Evolutionary conservation across 257 asterid species (phyloP).

Genomic region (Oldenlandia corymbosa): DNA sequence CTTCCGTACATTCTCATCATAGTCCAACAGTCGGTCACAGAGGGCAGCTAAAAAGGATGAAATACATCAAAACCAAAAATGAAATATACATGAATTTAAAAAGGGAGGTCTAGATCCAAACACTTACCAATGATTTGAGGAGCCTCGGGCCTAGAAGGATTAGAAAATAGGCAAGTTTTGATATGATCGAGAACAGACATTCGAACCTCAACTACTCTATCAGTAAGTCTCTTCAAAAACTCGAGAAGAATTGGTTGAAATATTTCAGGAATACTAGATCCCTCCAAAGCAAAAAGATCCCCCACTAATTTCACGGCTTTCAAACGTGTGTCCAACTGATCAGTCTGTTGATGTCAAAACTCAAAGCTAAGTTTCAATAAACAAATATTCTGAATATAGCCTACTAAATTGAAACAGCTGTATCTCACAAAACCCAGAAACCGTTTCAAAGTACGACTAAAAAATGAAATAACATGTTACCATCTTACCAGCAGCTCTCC

Average conservation of each 20-base stretch:
- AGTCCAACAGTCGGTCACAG: conserved; percentile 76
- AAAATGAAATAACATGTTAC: not conserved
- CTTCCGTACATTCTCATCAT: conserved; percentile 87
- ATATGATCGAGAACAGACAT: conserved; percentile 80
- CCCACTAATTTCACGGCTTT: conserved; percentile 87
- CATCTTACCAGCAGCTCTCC: conserved; percentile 85
- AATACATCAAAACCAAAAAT: conserved; percentile 25
- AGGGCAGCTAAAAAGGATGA: conserved; percentile 64
- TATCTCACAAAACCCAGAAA: not conserved
- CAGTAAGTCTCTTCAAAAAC: conserved; percentile 83
- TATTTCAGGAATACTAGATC: conserved; percentile 53
- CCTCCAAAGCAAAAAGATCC: conserved; percentile 73
- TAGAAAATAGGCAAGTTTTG: conserved; percentile 62
- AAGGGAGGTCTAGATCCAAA: conserved; percentile 8
- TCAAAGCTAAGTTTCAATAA: conserved; percentile 10
- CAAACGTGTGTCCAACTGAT: conserved; percentile 70
- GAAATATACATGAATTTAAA: conserved; percentile 10
- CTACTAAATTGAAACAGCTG: conserved; percentile 7
- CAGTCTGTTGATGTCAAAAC: conserved; percentile 58
- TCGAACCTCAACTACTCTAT: conserved; percentile 76
- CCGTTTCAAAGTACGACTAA: not conserved
- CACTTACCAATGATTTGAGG: conserved; percentile 78
- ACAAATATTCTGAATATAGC: not conserved
- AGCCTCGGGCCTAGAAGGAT: conserved; percentile 72
- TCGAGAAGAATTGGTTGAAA: conserved; percentile 81